Conservation (phyloP, 345 rosid species). For the Citrus unshiu region DNA sequence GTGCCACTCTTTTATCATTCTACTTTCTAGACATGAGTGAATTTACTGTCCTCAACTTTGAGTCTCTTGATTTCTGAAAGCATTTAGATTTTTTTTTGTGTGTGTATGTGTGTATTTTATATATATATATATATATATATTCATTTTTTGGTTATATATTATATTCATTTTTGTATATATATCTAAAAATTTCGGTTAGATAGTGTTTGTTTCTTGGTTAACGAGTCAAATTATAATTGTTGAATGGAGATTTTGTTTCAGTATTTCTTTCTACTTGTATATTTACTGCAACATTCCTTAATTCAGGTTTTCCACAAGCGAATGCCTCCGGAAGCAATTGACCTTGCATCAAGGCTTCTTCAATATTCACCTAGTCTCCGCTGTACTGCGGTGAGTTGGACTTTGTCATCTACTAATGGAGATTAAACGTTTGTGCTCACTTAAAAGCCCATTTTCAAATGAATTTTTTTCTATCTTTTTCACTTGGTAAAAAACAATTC, state of each 20-base stretch:
- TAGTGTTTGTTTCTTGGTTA: not conserved
- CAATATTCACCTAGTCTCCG: conserved; percentile 85
- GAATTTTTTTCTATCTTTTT: not conserved
- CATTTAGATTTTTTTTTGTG: not conserved
- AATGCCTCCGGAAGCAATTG: conserved; percentile 93
- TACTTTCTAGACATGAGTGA: not conserved
- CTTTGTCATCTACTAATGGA: not conserved
- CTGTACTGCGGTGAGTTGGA: conserved; percentile 64
- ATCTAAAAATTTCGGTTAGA: not conserved
- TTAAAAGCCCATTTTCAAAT: not conserved
- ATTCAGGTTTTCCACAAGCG: conserved; percentile 70
- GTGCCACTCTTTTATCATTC: not conserved
- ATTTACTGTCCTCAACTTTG: not conserved
- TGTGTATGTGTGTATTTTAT: not conserved
- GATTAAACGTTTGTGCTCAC: not conserved
- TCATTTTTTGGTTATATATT: too few relatives aligned
- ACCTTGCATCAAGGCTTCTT: conserved; percentile 77
- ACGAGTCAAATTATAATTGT: not conserved
- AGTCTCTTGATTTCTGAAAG: not conserved
- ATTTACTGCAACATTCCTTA: conserved; percentile 8
- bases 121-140: too few relatives aligned
- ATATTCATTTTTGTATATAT: too few relatives aligned
- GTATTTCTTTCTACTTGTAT: not conserved
- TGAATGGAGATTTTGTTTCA: not conserved
- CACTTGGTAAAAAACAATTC: not conserved